Evolutionary conservation across 805 yeast genomes (phyloP), one percentile per base, ranked within the genome.

Genomic region (Candida namnaoensis): DNA sequence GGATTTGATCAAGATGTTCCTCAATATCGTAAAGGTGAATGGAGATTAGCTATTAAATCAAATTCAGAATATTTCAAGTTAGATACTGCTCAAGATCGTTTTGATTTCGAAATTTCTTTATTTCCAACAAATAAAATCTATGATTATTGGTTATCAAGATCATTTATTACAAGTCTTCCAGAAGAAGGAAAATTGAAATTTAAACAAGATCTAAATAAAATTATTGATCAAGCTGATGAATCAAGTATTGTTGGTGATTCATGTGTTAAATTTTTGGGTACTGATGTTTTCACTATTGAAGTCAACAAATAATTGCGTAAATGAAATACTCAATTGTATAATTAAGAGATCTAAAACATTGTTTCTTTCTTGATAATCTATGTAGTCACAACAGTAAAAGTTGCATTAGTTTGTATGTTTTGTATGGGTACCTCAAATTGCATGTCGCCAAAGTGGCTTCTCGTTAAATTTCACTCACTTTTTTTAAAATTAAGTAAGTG

Each of bases 91-190:
- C 45, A 51, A 24, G 76, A 74, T 40, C 51, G 50, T 23, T 62
- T 54, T 40, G 52, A 48, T 12, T 57, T 57, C 40, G 57, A 60
- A 41, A 53, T 61, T n/a, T 48, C 56, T 37, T 50, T 52, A 11
- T 54, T 66, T 27, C 56, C 57, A 7, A 53, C 49, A n/a, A 66
- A 62, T 6, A 49, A 48, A 14, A 68, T 74, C 4, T 74, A 64
- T 62, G 62, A 61, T 33, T 70, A 72, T 48, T 77, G 82, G 82
- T 61, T 63, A 43, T 69, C 80, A 0, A 62, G 81, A 46, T 70
- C 78, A 38, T 78, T 72, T 49, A 69, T 78, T 39, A 76, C 82
- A 1, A 60, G 62, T 4, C 50, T 74, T 38, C 44, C 62, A 4
- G 68, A 61, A 0, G 59, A 46, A 2, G 67, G 73, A 49, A 64